A percentile compares a stretch with the other conserved stretches of the same genome.
Conservation (phyloP, 495 filamentous ascomycete genomes). For the Trichoderma asperelloides region DNA sequence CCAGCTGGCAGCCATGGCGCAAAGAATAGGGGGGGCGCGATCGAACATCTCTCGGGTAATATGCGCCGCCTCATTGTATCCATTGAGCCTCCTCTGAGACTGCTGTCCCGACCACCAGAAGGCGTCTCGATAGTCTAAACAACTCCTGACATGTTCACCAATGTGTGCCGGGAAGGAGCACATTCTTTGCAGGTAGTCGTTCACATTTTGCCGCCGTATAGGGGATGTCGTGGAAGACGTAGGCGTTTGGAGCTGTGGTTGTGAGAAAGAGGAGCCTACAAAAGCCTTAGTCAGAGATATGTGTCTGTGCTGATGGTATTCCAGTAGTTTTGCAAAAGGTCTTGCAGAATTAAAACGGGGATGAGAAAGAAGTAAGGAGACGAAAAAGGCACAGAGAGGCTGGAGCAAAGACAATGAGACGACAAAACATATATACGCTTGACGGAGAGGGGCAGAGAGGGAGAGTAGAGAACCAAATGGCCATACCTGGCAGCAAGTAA, state of each 20-base stretch:
- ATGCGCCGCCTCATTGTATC: slow-evolving; percentile 32
- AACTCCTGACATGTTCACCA: slow-evolving; percentile 29
- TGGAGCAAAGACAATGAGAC: background rate
- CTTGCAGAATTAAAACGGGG: background rate
- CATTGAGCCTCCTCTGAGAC: slow-evolving; percentile 35
- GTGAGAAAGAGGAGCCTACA: slow-evolving; percentile 26
- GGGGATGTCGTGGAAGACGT: slow-evolving; percentile 34
- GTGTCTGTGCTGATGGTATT: background rate
- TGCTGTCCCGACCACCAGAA: slow-evolving; percentile 43
- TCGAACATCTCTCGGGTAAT: slow-evolving; percentile 22
- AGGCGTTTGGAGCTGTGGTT: slow-evolving; percentile 37
- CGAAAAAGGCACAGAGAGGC: background rate
- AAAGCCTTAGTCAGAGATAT: slow-evolving; percentile 5
- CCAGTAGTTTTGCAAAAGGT: background rate
- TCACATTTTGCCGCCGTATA: slow-evolving; percentile 40
- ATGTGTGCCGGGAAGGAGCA: slow-evolving; percentile 30
- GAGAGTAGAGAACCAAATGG: background rate
- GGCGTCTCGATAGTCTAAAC: slow-evolving; percentile 39
- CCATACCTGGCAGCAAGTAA: slow-evolving; percentile 36
- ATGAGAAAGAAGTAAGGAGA: background rate
- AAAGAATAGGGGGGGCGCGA: slow-evolving; percentile 31
- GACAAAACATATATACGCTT: background rate
- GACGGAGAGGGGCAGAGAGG: background rate
- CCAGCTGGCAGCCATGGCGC: slow-evolving; percentile 38
- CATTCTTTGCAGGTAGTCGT: slow-evolving; percentile 37